Conservation (phyloP, 306 rosid genomes). For the Vicia faba region DNA sequence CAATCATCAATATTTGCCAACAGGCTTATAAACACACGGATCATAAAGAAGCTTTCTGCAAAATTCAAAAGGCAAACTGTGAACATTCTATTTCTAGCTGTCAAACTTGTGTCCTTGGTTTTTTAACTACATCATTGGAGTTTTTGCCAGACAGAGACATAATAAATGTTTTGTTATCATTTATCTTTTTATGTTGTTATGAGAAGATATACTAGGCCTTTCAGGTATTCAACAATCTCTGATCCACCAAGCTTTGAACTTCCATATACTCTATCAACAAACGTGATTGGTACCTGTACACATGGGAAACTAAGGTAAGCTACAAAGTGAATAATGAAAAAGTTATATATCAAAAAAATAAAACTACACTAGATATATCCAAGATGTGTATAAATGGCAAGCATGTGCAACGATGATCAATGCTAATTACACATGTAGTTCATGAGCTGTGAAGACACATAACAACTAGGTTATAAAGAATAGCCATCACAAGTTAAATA, state of each 20-base stretch:
- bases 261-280: slow-evolving; percentile 92
- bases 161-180: not conserved
- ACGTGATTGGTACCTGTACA: slow-evolving; percentile 89
- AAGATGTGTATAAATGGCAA: too few species aligned
- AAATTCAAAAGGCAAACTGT: slow-evolving; percentile 5
- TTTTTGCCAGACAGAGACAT: slow-evolving; percentile 15
- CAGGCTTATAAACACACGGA: slow-evolving; percentile 3
- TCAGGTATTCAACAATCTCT: slow-evolving; percentile 90
- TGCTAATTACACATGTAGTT: not conserved
- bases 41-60: slow-evolving; percentile 18
- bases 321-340: slow-evolving; percentile 25
- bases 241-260: slow-evolving; percentile 99
- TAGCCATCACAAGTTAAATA: slow-evolving; percentile 20
- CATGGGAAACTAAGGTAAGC: slow-evolving; percentile 35
- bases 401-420: not conserved
- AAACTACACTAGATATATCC: not conserved
- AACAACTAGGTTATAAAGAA: slow-evolving; percentile 26
- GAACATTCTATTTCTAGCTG: slow-evolving; percentile 26
- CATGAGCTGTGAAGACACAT: slow-evolving; percentile 14
- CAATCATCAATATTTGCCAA: slow-evolving; percentile 5
- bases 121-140: slow-evolving; percentile 22
- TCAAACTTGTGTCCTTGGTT: slow-evolving; percentile 16
- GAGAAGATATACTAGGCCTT: slow-evolving; percentile 80
- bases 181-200: slow-evolving; percentile 62
- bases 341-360: not conserved